Evolutionary conservation across 257 asterid genomes (phyloP).

Genomic region (Galeopsis tetrahit): DNA sequence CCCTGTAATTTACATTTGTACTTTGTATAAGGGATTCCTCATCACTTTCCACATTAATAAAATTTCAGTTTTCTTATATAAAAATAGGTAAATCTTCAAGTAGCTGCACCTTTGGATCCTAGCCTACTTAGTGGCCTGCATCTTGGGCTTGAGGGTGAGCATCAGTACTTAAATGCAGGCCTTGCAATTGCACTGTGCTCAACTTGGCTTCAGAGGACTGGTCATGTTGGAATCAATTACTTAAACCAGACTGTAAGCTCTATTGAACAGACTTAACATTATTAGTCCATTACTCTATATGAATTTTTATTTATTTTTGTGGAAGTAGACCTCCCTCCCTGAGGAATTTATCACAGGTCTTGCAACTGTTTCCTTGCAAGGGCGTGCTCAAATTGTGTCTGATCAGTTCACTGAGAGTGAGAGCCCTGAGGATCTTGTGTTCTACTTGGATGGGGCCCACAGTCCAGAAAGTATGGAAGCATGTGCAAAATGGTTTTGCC

Average conservation of each 20-base stretch:
- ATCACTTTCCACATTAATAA: too few species aligned
- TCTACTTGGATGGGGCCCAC: constrained; percentile 97
- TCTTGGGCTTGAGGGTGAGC: constrained; percentile 98
- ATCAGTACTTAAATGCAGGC: constrained; percentile 92
- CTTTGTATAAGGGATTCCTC: too few species aligned
- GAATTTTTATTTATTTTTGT: background rate
- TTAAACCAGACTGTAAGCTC: constrained; percentile 73
- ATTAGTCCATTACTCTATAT: constrained; percentile 26
- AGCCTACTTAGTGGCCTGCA: constrained; percentile 61
- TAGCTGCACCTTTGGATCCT: constrained; percentile 77
- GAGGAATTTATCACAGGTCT: constrained; percentile 87
- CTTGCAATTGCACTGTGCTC: constrained; percentile 94
- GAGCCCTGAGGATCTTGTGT: constrained; percentile 71
- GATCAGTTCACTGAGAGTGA: constrained; percentile 71
- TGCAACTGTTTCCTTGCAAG: constrained; percentile 77
- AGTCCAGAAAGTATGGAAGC: constrained; percentile 99
- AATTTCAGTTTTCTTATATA: too few species aligned
- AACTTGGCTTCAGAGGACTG: constrained; percentile 92
- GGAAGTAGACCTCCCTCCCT: constrained; percentile 75
- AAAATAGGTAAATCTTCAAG: constrained; percentile 76
- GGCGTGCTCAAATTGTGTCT: constrained; percentile 90
- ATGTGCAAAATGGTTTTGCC: constrained; percentile 91
- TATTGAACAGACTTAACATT: constrained; percentile 13
- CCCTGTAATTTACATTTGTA: too few species aligned
- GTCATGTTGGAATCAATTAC: constrained; percentile 77